Evolutionary conservation across 257 asterid species (phyloP).

Genomic region (Solanum boliviense): DNA sequence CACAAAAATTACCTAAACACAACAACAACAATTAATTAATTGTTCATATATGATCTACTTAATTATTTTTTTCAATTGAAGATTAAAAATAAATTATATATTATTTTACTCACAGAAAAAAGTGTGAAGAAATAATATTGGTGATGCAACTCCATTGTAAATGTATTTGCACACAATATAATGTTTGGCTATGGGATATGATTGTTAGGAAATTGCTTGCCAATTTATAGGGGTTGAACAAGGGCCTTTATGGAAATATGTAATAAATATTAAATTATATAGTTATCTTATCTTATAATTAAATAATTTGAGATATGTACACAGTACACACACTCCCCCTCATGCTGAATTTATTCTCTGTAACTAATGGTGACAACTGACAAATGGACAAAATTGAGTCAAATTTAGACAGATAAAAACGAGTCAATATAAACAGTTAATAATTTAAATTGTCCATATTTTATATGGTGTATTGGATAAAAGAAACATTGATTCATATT

Average conservation of each 20-base stretch:
- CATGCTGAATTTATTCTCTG: no score
- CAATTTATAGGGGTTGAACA: neutral
- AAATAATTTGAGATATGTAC: neutral
- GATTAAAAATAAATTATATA: neutral
- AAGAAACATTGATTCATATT: no score
- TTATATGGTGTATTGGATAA: no score
- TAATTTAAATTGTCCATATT: no score
- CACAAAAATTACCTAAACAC: constrained; percentile 22
- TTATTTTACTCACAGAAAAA: constrained; percentile 32
- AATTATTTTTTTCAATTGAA: neutral
- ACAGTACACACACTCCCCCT: no score
- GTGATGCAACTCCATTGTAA: neutral
- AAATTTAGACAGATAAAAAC: no score
- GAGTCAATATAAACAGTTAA: no score
- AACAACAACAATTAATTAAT: neutral
- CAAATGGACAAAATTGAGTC: no score
- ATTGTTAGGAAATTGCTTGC: neutral
- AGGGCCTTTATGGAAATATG: neutral
- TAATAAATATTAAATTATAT: no score
- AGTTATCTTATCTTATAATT: no score
- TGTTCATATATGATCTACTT: neutral
- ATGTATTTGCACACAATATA: neutral
- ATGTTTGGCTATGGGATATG: neutral
- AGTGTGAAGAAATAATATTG: constrained; percentile 11
- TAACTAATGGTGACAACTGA: no score